Conservation (phyloP, 202 grass and related monocot genomes). For the Setaria viridis region DNA sequence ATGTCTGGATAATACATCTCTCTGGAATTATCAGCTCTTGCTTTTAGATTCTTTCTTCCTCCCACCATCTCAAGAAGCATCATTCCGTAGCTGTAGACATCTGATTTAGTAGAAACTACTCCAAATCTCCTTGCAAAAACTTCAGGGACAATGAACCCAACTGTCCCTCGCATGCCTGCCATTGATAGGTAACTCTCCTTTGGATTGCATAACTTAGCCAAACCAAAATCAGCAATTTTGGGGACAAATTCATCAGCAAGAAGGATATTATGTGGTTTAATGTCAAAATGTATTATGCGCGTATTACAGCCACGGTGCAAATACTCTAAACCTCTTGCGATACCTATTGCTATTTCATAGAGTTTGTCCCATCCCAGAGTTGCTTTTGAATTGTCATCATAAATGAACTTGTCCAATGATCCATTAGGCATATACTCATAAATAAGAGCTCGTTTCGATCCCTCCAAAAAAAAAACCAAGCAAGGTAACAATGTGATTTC, state of each 20-base stretch:
- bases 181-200: constrained; percentile 53
- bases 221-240: constrained; percentile 56
- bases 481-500: neutral
- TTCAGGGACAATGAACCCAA: constrained; percentile 60
- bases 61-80: constrained; percentile 58
- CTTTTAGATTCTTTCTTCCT: constrained; percentile 34
- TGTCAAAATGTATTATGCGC: too few species aligned
- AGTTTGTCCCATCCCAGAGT: constrained; percentile 48
- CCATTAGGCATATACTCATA: too few species aligned
- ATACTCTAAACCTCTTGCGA: too few species aligned
- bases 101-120: constrained; percentile 48
- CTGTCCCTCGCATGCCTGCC: constrained; percentile 47
- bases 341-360: neutral
- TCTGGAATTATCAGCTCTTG: neutral
- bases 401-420: constrained; percentile 62
- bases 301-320: too few species aligned
- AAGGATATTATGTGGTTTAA: too few species aligned
- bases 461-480: too few species aligned
- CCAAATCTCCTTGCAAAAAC: constrained; percentile 52
- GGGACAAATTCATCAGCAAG: constrained; percentile 26
- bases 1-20: constrained; percentile 53
- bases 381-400: constrained; percentile 35
- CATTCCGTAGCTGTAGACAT: constrained; percentile 60
- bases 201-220: constrained; percentile 51
- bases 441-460: too few species aligned